A percentile compares a stretch with the other conserved stretches of the same genome.
Evolutionary conservation across 345 rosid species (phyloP).

Genomic region (Gossypium raimondii): DNA sequence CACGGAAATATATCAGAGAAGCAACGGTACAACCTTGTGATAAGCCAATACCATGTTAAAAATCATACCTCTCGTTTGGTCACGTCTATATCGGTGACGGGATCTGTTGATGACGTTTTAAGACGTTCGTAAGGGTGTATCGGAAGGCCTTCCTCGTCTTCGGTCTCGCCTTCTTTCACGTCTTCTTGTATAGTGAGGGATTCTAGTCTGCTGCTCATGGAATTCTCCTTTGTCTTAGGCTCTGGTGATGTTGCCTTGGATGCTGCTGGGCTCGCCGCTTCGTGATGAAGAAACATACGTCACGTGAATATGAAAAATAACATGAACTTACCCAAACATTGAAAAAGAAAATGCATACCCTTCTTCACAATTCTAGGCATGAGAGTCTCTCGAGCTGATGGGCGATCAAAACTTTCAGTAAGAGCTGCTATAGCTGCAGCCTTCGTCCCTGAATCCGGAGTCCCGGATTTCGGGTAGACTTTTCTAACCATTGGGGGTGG

Average conservation of each 20-base stretch:
- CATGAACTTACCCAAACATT: not conserved
- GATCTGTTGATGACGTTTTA: slow-evolving; percentile 58
- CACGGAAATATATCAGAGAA: slow-evolving; percentile 5
- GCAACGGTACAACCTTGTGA: not conserved
- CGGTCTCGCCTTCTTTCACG: slow-evolving; percentile 81
- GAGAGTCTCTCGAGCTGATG: slow-evolving; percentile 58
- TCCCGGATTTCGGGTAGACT: slow-evolving; percentile 84
- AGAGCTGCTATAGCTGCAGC: slow-evolving; percentile 72
- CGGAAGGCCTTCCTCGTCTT: slow-evolving; percentile 90
- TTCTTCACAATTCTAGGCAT: slow-evolving; percentile 70
- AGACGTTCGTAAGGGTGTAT: slow-evolving; percentile 78
- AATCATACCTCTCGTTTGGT: slow-evolving; percentile 85
- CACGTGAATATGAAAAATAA: not conserved
- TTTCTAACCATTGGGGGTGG: slow-evolving; percentile 94
- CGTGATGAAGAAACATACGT: slow-evolving; percentile 23
- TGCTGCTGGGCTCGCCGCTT: slow-evolving; percentile 52
- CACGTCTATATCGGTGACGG: slow-evolving; percentile 74
- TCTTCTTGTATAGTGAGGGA: slow-evolving; percentile 89
- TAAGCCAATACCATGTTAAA: not conserved
- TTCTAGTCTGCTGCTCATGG: slow-evolving; percentile 65
- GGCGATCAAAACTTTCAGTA: slow-evolving; percentile 58
- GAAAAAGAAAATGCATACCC: slow-evolving; percentile 37
- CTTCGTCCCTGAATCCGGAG: slow-evolving; percentile 73
- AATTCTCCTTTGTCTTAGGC: slow-evolving; percentile 52
- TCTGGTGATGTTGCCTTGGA: slow-evolving; percentile 43